These are phyloP conservation scores for Lentinula sp. DNA, from an alignment of 768 basidiomycete genomes.

Conservation along the genomic window DNA sequence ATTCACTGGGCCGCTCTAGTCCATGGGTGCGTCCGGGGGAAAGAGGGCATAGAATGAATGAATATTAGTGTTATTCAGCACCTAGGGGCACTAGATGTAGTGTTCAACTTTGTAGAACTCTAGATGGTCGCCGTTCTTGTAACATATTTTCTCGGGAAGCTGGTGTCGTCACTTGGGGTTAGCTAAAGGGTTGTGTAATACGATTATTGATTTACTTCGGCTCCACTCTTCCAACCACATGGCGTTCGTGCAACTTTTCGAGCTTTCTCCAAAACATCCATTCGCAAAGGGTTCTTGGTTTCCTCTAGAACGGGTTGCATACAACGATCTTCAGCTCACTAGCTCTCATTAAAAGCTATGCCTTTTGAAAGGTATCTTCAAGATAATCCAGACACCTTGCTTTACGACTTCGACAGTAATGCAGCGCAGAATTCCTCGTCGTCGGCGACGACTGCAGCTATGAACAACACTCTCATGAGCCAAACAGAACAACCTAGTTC, in stretches of 20 bases:
- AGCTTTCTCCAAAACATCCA: neutral
- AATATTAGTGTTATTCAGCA: neutral
- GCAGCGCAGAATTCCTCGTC: neutral
- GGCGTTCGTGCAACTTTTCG: neutral
- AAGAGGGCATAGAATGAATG: conserved; percentile 65
- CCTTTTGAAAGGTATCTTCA: conserved; percentile 36
- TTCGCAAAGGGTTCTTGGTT: neutral
- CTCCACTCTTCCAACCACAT: neutral
- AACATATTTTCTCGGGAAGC: neutral
- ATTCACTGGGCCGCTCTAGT: conserved; percentile 27
- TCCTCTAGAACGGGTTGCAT: neutral
- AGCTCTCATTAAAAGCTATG: conserved; percentile 17
- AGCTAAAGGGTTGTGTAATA: neutral
- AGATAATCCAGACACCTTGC: conserved; percentile 13
- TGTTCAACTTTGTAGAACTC: neutral
- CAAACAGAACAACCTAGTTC: neutral
- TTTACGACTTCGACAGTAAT: conserved; percentile 10
- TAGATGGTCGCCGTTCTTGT: neutral
- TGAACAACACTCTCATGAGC: neutral
- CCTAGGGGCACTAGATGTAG: neutral
- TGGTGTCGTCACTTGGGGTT: neutral
- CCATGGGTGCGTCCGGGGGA: conserved; percentile 71
- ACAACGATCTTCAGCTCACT: neutral
- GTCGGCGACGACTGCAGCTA: neutral
- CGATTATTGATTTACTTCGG: neutral